A percentile compares a stretch with the other conserved stretches of the same genome.
Evolutionary conservation across 2,329 filamentous ascomycete genomes (phyloP).

Genomic region (Monosporascus cannonballus): DNA sequence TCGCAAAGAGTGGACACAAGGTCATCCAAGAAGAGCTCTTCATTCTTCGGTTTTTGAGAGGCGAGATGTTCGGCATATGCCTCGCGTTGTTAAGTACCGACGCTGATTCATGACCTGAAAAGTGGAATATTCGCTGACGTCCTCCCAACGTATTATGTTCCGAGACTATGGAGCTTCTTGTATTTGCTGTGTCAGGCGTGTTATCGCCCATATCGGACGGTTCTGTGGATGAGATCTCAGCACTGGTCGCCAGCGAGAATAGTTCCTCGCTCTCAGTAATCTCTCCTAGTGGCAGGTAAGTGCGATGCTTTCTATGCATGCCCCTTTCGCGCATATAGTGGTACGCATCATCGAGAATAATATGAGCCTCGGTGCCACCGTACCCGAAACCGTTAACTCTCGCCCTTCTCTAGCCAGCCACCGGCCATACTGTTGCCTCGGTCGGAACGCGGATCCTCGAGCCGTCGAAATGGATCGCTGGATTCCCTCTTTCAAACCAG

Average conservation of each 20-base stretch:
- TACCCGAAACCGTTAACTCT: constrained; percentile 28
- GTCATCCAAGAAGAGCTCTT: constrained; percentile 1
- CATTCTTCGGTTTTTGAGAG: neutral
- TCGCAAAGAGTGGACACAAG: constrained; percentile 13
- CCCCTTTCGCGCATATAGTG: constrained; percentile 1
- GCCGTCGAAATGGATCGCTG: neutral
- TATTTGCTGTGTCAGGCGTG: neutral
- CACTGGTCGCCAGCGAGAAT: neutral
- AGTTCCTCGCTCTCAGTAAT: neutral
- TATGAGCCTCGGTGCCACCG: constrained; percentile 28
- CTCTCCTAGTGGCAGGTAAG: neutral
- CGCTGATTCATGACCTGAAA: constrained; percentile 2
- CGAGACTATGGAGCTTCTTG: neutral
- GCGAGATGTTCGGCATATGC: constrained; percentile 4
- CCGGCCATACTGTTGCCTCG: constrained; percentile 3
- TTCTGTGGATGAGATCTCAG: neutral
- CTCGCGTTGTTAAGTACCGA: constrained; percentile 2
- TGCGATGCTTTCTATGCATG: neutral
- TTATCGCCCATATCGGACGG: neutral
- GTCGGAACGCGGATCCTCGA: constrained; percentile 1
- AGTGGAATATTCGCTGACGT: constrained; percentile 1
- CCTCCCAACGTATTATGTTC: neutral
- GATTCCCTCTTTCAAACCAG: neutral
- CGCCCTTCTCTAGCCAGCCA: constrained; percentile 11
- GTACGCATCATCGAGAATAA: constrained; percentile 19